These are phyloP conservation scores for Candida tetrigidarum DNA, from an alignment of 1,139 yeast genomes.

Conservation along the genomic window DNA sequence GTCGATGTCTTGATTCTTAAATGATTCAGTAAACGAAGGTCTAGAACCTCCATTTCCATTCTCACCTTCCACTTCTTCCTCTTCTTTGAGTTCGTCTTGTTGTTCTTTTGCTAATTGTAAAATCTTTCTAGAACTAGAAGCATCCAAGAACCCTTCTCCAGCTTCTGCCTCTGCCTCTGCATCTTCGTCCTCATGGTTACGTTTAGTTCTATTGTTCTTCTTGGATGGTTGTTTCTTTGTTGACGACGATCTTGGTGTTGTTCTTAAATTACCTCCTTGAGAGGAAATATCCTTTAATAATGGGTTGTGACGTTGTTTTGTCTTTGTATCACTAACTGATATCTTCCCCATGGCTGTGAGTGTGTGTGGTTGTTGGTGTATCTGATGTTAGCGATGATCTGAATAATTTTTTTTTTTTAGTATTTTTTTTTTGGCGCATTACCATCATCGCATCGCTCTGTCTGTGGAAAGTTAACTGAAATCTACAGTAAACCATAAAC, in stretches of 20 bases:
- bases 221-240: constrained; percentile 10
- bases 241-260: constrained; percentile 29
- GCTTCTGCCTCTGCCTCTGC: constrained; percentile 55
- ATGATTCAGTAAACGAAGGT: constrained; percentile 27
- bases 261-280: constrained; percentile 70
- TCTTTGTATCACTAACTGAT: constrained; percentile 51
- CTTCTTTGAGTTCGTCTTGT: constrained; percentile 81
- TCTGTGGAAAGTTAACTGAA: too few species aligned
- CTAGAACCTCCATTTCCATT: constrained; percentile 7
- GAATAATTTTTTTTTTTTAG: not conserved
- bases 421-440: not conserved
- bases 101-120: constrained; percentile 88
- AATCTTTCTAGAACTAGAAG: constrained; percentile 82
- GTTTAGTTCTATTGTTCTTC: constrained; percentile 14
- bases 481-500: too few species aligned
- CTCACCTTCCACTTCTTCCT: too few species aligned
- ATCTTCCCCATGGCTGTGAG: constrained; percentile 63
- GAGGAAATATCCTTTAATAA: constrained; percentile 75
- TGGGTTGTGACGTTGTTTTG: constrained; percentile 72
- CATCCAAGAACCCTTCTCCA: constrained; percentile 76
- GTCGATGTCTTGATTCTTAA: constrained; percentile 27
- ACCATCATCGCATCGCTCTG: too few species aligned
- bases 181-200: constrained; percentile 29
- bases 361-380: not conserved
- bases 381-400: not conserved